These are phyloP conservation scores for Fusarium pseudograminearum DNA, from an alignment of 2,329 filamentous ascomycete genomes.

Conservation along the genomic window DNA sequence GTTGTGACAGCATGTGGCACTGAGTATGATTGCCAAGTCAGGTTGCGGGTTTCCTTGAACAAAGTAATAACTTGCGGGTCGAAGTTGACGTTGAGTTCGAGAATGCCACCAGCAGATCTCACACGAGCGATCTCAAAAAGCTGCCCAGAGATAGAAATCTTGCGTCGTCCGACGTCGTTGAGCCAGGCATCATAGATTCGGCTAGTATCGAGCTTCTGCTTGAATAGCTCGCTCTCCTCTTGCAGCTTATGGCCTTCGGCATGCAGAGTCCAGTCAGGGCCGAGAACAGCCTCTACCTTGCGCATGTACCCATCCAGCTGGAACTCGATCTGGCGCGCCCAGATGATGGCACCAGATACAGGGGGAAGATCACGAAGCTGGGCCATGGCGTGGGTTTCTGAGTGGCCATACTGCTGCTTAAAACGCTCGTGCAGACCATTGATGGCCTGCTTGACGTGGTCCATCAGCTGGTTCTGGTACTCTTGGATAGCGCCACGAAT, in stretches of 20 bases:
- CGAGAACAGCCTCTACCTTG: constrained; percentile 98
- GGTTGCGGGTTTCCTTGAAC: constrained; percentile 97
- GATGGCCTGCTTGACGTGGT: constrained; percentile 97
- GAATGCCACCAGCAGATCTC: constrained; percentile 86
- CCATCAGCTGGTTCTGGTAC: constrained; percentile 97
- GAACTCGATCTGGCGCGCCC: constrained; percentile 95
- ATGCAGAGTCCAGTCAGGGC: constrained; percentile 93
- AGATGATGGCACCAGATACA: constrained; percentile 96
- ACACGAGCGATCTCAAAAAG: constrained; percentile 92
- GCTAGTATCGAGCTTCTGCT: constrained; percentile 93
- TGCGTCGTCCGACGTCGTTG: constrained; percentile 86
- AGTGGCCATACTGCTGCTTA: constrained; percentile 98
- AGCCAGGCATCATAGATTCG: constrained; percentile 97
- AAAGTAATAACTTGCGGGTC: constrained; percentile 96
- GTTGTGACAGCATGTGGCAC: constrained; percentile 95
- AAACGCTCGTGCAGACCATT: constrained; percentile 93
- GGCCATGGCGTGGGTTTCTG: constrained; percentile 97
- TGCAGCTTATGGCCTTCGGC: constrained; percentile 94
- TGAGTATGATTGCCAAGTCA: constrained; percentile 94
- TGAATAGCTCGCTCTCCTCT: constrained; percentile 91
- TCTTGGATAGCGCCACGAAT: constrained; percentile 97
- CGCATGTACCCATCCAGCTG: constrained; percentile 98
- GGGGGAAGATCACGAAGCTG: constrained; percentile 95
- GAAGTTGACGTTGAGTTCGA: constrained; percentile 95
- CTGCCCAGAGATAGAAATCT: constrained; percentile 91